Percentiles rank a stretch among this genome's conserved stretches.
phyloP scores from a whole-genome alignment of 75 land plant genomes.

The Larix kaempferi region DNA sequence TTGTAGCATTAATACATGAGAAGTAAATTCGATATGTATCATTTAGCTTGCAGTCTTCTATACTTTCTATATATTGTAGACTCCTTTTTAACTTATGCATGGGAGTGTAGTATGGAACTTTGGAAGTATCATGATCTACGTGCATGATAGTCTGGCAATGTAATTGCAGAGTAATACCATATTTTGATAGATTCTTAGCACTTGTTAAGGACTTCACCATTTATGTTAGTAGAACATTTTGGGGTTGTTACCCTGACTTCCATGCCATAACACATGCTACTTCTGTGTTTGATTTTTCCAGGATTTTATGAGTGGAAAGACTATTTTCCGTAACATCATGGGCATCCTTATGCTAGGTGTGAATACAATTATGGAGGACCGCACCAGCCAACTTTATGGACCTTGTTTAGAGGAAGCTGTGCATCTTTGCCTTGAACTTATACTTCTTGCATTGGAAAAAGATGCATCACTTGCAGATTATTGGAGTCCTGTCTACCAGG shows the following conservation, averaged over 20 bases:
- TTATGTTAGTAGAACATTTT: slow-evolving; percentile 2
- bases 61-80: not conserved
- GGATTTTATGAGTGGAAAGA: slow-evolving; percentile 98
- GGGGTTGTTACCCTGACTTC: not conserved
- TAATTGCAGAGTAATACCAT: not conserved
- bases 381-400: slow-evolving; percentile 71
- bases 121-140: too few species aligned
- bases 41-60: not conserved
- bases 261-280: not conserved
- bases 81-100: not conserved
- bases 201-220: not conserved
- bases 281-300: slow-evolving; percentile 22
- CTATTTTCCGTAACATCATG: slow-evolving; percentile 82
- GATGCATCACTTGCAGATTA: slow-evolving; percentile 68
- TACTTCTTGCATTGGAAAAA: slow-evolving; percentile 70
- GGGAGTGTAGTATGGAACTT: not conserved
- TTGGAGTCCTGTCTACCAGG: slow-evolving; percentile 97
- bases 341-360: slow-evolving; percentile 76
- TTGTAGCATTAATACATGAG: too few species aligned
- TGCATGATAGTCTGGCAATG: too few species aligned
- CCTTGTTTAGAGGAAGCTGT: slow-evolving; percentile 79
- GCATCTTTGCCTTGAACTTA: slow-evolving; percentile 74
- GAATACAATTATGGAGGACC: slow-evolving; percentile 60
- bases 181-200: not conserved
- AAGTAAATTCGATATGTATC: not conserved